Conservation (phyloP, 1,284 basidiomycete species). For the Cerrena zonata region DNA sequence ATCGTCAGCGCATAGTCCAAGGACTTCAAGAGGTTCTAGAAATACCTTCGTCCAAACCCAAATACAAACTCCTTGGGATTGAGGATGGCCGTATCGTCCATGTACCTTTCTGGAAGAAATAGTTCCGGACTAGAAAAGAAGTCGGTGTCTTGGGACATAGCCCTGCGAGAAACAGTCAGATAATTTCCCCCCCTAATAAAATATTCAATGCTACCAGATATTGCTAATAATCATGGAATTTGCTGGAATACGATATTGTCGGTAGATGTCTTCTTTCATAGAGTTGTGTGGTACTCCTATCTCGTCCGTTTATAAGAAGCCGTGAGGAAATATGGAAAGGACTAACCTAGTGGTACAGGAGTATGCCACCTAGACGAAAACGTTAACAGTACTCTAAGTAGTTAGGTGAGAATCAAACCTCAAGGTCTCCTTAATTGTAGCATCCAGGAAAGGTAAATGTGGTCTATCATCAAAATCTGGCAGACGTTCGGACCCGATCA, state of each 20-base stretch:
- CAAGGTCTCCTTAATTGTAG: constrained; percentile 43
- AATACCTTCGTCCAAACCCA: constrained; percentile 35
- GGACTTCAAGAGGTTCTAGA: constrained; percentile 1
- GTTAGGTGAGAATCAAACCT: too few species aligned
- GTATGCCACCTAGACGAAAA: background rate
- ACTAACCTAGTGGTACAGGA: constrained; percentile 18
- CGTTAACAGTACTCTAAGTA: too few species aligned
- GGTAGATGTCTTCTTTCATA: constrained; percentile 45
- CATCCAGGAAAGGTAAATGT: constrained; percentile 50
- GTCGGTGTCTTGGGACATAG: constrained; percentile 24
- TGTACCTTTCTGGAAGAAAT: constrained; percentile 30
- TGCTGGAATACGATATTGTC: constrained; percentile 40
- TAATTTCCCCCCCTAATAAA: background rate
- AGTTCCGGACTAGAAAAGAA: constrained; percentile 22
- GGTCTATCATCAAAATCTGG: constrained; percentile 44
- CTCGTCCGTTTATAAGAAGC: background rate
- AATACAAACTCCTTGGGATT: constrained; percentile 27
- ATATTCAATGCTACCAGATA: too few species aligned
- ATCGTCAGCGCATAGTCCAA: background rate
- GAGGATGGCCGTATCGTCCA: constrained; percentile 11
- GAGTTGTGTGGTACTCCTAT: constrained; percentile 43
- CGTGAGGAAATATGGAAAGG: constrained; percentile 21
- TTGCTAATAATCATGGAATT: constrained; percentile 44
- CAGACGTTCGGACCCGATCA: constrained; percentile 41
- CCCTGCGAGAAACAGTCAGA: constrained; percentile 18